These are phyloP conservation scores for Alternaria angustiovoidea DNA, from an alignment of 2,329 filamentous ascomycete species.

Conservation along the genomic window DNA sequence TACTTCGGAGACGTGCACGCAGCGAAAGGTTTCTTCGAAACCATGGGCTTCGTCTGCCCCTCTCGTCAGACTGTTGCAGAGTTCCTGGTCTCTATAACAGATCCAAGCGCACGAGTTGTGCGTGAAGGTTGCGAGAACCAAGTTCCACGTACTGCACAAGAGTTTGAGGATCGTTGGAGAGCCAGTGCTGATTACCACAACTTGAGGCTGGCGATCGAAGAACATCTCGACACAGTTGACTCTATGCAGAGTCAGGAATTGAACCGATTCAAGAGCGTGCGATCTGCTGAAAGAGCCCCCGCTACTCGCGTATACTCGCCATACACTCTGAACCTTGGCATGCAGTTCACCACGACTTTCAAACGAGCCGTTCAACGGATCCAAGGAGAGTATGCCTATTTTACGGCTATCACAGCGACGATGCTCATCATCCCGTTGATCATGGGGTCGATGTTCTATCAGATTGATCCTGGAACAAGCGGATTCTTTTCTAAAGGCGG, in stretches of 20 bases:
- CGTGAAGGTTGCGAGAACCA: conserved; percentile 47
- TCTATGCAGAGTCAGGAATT: not conserved
- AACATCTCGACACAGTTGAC: conserved; percentile 14
- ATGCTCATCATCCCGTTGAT: conserved; percentile 71
- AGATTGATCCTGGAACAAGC: conserved; percentile 46
- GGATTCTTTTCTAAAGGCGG: not conserved
- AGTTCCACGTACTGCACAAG: conserved; percentile 54
- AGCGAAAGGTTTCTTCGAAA: conserved; percentile 71
- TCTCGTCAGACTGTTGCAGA: conserved; percentile 70
- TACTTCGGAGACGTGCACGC: conserved; percentile 70
- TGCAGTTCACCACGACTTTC: not conserved
- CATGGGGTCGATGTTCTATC: conserved; percentile 79
- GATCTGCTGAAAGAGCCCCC: not conserved
- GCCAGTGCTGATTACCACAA: not conserved
- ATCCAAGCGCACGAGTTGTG: conserved; percentile 48
- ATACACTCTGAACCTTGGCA: not conserved
- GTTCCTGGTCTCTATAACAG: conserved; percentile 75
- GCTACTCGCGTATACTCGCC: not conserved
- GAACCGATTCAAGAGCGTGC: not conserved
- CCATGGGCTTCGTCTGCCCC: conserved; percentile 67
- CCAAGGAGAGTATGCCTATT: not conserved
- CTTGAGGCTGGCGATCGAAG: conserved; percentile 69
- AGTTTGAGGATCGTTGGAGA: conserved; percentile 57
- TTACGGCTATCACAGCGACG: not conserved
- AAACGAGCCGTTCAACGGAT: not conserved